A percentile compares a stretch with the other conserved stretches of the same genome.
phyloP scores from a whole-genome alignment of 192 early-diverging fungal species.

The Coemansia sp. region DNA sequence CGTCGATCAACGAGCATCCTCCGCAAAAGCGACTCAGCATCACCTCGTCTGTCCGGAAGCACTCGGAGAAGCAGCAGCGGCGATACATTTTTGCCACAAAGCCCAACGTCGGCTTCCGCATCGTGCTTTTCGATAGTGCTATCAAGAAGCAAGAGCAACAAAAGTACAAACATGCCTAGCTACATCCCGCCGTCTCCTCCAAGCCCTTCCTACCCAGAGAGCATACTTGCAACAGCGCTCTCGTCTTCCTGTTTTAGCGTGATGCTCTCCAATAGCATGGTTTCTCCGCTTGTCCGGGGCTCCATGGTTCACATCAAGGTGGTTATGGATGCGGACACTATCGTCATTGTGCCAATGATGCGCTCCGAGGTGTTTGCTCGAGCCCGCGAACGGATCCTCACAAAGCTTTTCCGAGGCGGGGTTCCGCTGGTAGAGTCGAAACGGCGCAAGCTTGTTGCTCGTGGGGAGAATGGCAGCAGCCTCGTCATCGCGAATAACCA shows the following conservation, averaged over 20 bases:
- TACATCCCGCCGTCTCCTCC: not conserved
- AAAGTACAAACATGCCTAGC: not conserved
- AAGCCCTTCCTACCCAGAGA: not conserved
- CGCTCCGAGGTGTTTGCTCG: slow-evolving; percentile 51
- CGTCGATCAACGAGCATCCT: slow-evolving; percentile 43
- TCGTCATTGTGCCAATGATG: slow-evolving; percentile 39
- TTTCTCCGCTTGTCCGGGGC: slow-evolving; percentile 47
- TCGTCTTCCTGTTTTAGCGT: slow-evolving; percentile 37
- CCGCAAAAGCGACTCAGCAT: slow-evolving; percentile 15
- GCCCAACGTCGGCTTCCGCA: not conserved
- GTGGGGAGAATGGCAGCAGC: slow-evolving; percentile 23
- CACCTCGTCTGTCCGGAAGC: not conserved
- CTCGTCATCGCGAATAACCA: slow-evolving; percentile 35
- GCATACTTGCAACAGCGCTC: slow-evolving; percentile 21
- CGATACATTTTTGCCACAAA: not conserved
- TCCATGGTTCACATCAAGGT: slow-evolving; percentile 55
- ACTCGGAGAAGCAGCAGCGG: slow-evolving; percentile 11
- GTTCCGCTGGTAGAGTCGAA: slow-evolving; percentile 46
- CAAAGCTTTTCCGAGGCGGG: slow-evolving; percentile 47
- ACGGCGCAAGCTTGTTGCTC: slow-evolving; percentile 28
- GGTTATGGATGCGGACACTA: slow-evolving; percentile 28
- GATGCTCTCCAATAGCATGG: slow-evolving; percentile 13
- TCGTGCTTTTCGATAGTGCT: not conserved
- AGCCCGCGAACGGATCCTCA: slow-evolving; percentile 51
- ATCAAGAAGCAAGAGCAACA: not conserved